Conservation (phyloP, 495 filamentous ascomycete genomes). For the Hyaloscypha bicolor region DNA sequence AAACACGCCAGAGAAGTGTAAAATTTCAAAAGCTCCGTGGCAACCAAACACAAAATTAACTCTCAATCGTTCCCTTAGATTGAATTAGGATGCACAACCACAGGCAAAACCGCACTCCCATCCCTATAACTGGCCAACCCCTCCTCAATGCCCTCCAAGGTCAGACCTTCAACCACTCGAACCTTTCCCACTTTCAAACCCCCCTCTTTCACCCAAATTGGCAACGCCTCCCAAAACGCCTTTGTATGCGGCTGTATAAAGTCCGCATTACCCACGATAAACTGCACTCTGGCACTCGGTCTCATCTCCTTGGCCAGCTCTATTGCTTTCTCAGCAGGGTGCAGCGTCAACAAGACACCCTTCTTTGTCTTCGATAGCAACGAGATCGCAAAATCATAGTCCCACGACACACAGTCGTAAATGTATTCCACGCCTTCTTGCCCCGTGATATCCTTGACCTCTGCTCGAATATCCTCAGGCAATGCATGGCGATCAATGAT, state of each 20-base stretch:
- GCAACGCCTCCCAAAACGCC: constrained; percentile 26
- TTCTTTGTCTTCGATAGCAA: constrained; percentile 26
- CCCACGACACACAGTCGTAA: constrained; percentile 33
- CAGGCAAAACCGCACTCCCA: background rate
- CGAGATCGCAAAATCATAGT: constrained; percentile 2
- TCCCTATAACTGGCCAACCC: constrained; percentile 19
- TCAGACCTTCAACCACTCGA: constrained; percentile 21
- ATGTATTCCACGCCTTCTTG: constrained; percentile 37
- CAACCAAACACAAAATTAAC: too few relatives aligned
- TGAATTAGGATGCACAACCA: too few relatives aligned
- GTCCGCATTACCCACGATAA: constrained; percentile 14
- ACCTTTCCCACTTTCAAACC: constrained; percentile 13
- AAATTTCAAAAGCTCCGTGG: too few relatives aligned
- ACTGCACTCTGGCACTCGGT: background rate
- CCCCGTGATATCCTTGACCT: constrained; percentile 39
- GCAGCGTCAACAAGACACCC: constrained; percentile 13
- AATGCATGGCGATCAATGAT: constrained; percentile 40
- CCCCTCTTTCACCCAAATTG: constrained; percentile 23
- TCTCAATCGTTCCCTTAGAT: too few relatives aligned
- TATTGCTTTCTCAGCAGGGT: constrained; percentile 17
- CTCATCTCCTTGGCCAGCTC: constrained; percentile 10
- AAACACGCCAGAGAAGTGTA: too few relatives aligned
- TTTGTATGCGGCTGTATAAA: constrained; percentile 10
- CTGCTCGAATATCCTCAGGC: constrained; percentile 40
- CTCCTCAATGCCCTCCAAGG: constrained; percentile 11